phyloP scores from a whole-genome alignment of 164 flowering plant species.

The Platanus orientalis region DNA sequence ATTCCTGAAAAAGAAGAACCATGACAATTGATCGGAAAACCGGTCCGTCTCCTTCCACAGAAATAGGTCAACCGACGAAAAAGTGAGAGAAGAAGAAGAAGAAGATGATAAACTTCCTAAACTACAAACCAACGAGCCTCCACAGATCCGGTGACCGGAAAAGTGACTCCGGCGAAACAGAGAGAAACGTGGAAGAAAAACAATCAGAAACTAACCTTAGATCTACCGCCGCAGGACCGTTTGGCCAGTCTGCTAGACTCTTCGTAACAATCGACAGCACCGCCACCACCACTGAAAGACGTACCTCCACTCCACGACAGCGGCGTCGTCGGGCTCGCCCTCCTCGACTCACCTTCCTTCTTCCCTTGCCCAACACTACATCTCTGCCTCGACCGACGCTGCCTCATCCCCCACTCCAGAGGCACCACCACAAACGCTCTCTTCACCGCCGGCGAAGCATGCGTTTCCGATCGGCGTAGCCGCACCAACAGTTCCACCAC shows the following conservation, averaged over 20 bases:
- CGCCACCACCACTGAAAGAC: slow-evolving; percentile 11
- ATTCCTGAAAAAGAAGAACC: too few species aligned
- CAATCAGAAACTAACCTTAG: slow-evolving; percentile 44
- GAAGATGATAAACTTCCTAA: neutral
- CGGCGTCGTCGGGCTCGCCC: slow-evolving; percentile 61
- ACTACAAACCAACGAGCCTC: neutral
- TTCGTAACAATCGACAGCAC: slow-evolving; percentile 24
- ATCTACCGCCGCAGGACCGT: slow-evolving; percentile 28
- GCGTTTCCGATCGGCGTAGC: slow-evolving; percentile 22
- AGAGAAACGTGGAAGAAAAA: slow-evolving; percentile 4
- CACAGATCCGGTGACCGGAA: neutral
- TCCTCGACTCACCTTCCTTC: slow-evolving; percentile 22
- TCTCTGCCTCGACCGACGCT: slow-evolving; percentile 37
- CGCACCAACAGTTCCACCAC: slow-evolving; percentile 53
- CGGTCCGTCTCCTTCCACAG: too few species aligned
- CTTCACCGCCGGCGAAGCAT: slow-evolving; percentile 8
- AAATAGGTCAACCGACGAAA: neutral
- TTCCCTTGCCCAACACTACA: slow-evolving; percentile 13
- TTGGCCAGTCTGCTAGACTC: slow-evolving; percentile 27
- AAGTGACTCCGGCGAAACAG: too few species aligned
- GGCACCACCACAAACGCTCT: slow-evolving; percentile 6
- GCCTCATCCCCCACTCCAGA: slow-evolving; percentile 36
- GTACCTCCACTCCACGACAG: slow-evolving; percentile 61
- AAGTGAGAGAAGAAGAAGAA: too few species aligned
- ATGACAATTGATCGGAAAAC: too few species aligned